Percentiles rank a stretch among this genome's conserved stretches.
Conservation (phyloP, 768 basidiomycete species). For the Termitomyces sp. region DNA sequence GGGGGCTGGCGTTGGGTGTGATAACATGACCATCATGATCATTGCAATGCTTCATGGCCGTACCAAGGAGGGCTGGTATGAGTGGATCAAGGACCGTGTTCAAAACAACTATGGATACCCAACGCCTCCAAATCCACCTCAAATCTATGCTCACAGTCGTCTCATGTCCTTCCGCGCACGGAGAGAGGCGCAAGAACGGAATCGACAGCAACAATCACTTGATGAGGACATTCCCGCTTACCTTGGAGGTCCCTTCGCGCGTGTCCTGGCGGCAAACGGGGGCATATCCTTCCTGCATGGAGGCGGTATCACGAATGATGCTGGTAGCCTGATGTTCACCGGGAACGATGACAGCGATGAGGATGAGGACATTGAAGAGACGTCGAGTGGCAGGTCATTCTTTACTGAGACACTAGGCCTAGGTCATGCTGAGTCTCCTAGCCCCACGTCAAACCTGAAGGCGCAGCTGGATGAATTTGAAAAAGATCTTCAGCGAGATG, state of each 20-base stretch:
- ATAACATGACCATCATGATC: conserved; percentile 97
- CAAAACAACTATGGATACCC: conserved; percentile 68
- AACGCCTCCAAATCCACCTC: conserved; percentile 74
- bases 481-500: conserved; percentile 57
- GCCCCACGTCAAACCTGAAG: conserved; percentile 54
- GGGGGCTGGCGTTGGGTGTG: conserved; percentile 92
- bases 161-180: conserved; percentile 60
- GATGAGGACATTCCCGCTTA: conserved; percentile 30
- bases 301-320: conserved; percentile 45
- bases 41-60: conserved; percentile 84
- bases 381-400: conserved; percentile 32
- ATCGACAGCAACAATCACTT: conserved; percentile 19
- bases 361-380: conserved; percentile 38
- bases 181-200: conserved; percentile 47
- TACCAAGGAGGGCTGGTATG: conserved; percentile 90
- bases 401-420: conserved; percentile 46
- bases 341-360: conserved; percentile 61
- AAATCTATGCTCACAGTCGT: conserved; percentile 68
- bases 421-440: conserved; percentile 39
- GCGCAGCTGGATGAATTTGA: conserved; percentile 36
- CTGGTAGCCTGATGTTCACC: conserved; percentile 53
- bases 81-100: conserved; percentile 84
- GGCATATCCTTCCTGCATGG: conserved; percentile 67
- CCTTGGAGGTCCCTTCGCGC: conserved; percentile 42
- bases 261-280: conserved; percentile 42